Percentiles rank a stretch among this genome's conserved stretches.
phyloP scores from a whole-genome alignment of 2,329 filamentous ascomycete genomes.

The Beauveria bassiana region DNA sequence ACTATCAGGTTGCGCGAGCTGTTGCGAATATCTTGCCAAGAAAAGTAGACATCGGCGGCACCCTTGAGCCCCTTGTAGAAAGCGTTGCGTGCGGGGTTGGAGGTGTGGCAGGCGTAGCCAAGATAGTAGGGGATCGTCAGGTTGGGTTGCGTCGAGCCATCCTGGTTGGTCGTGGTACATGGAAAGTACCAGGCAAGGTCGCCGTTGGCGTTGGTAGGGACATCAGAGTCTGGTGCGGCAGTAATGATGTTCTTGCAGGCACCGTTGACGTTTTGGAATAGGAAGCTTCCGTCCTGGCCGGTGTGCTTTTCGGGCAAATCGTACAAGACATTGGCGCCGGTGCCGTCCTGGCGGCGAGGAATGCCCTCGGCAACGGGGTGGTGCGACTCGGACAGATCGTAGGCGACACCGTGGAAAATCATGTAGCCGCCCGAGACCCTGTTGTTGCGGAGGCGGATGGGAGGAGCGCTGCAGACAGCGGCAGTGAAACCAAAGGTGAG shows the following conservation, averaged over 20 bases:
- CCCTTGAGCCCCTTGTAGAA: constrained; percentile 66
- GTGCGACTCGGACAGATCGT: constrained; percentile 67
- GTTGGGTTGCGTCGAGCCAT: constrained; percentile 77
- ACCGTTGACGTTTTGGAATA: constrained; percentile 98
- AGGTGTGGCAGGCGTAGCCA: constrained; percentile 87
- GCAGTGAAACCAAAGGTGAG: constrained; percentile 94
- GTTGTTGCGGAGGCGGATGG: constrained; percentile 70
- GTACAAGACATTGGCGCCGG: constrained; percentile 71
- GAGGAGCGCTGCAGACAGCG: constrained; percentile 70
- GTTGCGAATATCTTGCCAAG: constrained; percentile 91
- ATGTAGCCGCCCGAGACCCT: constrained; percentile 76
- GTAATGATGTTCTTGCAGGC: constrained; percentile 90
- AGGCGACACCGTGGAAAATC: constrained; percentile 93
- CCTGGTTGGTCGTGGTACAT: constrained; percentile 85
- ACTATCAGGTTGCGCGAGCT: constrained; percentile 82
- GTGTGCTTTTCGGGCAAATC: constrained; percentile 75
- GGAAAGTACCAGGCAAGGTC: constrained; percentile 96
- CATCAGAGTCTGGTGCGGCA: constrained; percentile 58
- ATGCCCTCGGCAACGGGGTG: constrained; percentile 80
- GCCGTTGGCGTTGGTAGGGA: constrained; percentile 66
- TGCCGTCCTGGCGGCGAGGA: constrained; percentile 39
- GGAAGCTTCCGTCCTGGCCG: constrained; percentile 89
- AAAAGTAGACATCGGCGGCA: constrained; percentile 87
- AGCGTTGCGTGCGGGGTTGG: constrained; percentile 53
- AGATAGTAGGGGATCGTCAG: constrained; percentile 65